Evolutionary conservation across 306 rosid genomes (phyloP).

Genomic region (Albizia julibrissin): DNA sequence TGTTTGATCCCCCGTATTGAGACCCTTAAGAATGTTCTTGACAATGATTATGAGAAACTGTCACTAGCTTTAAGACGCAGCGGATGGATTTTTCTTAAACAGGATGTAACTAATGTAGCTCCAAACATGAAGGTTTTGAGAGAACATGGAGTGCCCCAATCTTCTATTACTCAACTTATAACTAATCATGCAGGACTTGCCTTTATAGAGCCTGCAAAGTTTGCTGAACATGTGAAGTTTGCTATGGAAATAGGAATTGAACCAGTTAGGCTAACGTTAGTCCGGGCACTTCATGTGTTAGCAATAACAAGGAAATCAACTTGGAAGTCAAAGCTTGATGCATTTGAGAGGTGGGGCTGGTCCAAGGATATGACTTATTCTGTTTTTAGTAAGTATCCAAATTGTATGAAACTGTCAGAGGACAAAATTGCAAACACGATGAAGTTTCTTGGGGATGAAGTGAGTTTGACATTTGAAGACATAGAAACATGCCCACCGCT

Average conservation of each 20-base stretch:
- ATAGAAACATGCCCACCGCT: not conserved
- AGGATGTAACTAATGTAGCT: not conserved
- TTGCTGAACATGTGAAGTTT: not conserved
- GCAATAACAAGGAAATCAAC: not conserved
- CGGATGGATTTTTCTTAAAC: not conserved
- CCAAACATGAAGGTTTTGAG: not conserved
- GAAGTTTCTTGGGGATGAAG: slow-evolving; percentile 13
- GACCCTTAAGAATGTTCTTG: not conserved
- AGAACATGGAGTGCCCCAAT: not conserved
- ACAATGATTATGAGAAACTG: not conserved
- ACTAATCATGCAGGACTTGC: not conserved
- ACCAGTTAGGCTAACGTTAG: not conserved
- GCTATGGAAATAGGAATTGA: not conserved
- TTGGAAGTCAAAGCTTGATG: not conserved
- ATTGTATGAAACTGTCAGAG: not conserved
- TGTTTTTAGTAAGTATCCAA: not conserved
- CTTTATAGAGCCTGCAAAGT: not conserved
- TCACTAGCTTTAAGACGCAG: not conserved
- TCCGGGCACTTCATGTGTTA: not conserved
- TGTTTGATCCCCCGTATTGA: not conserved
- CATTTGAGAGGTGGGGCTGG: not conserved
- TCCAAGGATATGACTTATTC: not conserved
- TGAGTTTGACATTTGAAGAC: not conserved
- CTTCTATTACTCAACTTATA: not conserved
- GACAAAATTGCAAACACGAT: not conserved